Evolutionary conservation across 2,329 filamentous ascomycete species (phyloP), one percentile per base, ranked within the genome.

Genomic region (Diaporthe destruens): DNA sequence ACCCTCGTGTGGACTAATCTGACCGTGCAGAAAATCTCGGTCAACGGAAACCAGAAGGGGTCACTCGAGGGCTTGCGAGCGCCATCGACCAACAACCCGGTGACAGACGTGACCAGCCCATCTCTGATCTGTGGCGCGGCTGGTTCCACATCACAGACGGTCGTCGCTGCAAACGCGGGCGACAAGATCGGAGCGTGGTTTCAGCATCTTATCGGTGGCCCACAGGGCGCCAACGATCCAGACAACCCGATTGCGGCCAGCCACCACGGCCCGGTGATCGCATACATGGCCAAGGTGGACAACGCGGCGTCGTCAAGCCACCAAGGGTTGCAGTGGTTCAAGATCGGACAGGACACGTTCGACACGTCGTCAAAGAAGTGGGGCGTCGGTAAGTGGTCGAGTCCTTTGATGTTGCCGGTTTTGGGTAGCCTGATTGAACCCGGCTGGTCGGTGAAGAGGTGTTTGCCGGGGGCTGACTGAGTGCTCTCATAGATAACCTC

Each of bases 221-320:
- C 84, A 9, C 86, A 89, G 78, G 84, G 81, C 75, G 69, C 85
- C 56, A 82, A 82, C 75, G 86, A 87, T 80, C 79, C 80, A 2
- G 87, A 87, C 78, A 84, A 88, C 79, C 87, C 87, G 69, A 89
- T 90, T 75, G 87, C 87, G 42, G 80, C 82, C 71, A 86, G 84
- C 16, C 87, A 89, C 80, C 87, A 87, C 78, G 87, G 87, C 0
- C 87, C 88, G 2, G 81, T 89, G 53, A 85, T 87, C 61, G 84
- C 85, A 2, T 89, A 88, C 80, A 81, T 89, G 32, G 84, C 86
- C 57, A 87, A 87, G 78, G 87, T 89, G 4, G 81, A 84, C 76
- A 84, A 87, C 75, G 87, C 87, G 7, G 83, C 84, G 8, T 81
- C 82, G 2, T 81, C 85, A 11, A 79, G 79, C 71, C 80, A 81